Evolutionary conservation across 176 grass and related monocot species (phyloP).

Genomic region (Musa troglodytarum): DNA sequence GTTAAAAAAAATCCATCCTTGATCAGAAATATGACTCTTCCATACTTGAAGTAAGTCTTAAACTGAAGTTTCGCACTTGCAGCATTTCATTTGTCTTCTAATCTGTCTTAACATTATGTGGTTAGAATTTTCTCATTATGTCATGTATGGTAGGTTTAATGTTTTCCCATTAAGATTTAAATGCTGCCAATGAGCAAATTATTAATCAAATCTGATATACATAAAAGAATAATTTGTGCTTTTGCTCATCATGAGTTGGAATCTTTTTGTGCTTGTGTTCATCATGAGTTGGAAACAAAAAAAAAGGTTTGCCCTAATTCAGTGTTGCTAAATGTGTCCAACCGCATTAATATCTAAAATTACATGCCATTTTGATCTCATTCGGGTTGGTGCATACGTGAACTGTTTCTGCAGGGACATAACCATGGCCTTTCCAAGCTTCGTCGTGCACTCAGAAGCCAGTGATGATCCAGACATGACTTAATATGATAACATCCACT

Average conservation of each 20-base stretch:
- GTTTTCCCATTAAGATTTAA: no score
- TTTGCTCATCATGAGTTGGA: no score
- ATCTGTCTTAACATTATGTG: no score
- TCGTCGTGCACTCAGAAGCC: not conserved
- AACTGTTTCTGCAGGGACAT: not conserved
- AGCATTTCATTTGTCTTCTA: not conserved
- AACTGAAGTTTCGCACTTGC: not conserved
- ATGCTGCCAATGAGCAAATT: no score
- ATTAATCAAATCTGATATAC: no score
- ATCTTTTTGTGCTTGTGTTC: no score
- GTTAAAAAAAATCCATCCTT: conserved; percentile 60
- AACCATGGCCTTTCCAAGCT: not conserved
- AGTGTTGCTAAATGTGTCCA: not conserved
- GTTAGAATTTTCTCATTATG: not conserved
- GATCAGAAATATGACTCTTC: conserved; percentile 69
- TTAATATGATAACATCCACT: not conserved
- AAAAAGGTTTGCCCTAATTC: not conserved
- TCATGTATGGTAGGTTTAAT: not conserved
- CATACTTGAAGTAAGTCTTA: conserved; percentile 53
- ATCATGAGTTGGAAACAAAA: no score
- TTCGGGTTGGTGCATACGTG: not conserved
- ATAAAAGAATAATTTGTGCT: no score
- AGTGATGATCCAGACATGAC: not conserved
- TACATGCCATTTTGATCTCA: not conserved
- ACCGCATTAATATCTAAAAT: not conserved